These are phyloP conservation scores for Phytophthora brassicae DNA, from an alignment of 352 stramenopile genomes.

Conservation along the genomic window DNA sequence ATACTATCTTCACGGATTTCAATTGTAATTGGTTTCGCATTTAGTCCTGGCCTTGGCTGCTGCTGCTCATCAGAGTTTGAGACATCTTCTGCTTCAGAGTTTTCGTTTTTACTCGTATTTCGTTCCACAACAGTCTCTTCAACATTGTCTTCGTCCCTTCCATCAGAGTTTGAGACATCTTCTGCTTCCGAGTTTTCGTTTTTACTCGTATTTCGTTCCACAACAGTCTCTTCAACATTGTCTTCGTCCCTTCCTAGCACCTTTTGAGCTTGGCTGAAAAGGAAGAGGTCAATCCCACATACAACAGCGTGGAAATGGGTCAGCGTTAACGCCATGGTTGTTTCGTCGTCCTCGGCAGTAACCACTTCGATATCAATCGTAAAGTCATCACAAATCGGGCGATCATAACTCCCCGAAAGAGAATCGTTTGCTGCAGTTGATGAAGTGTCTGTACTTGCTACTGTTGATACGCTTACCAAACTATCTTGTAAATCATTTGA, in stretches of 20 bases:
- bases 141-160: conserved; percentile 18
- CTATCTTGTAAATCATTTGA: neutral
- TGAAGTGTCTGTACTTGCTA: neutral
- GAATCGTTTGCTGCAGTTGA: neutral
- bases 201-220: conserved; percentile 4
- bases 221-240: neutral
- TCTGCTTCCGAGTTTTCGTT: neutral
- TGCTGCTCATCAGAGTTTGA: conserved; percentile 2
- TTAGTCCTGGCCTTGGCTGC: conserved; percentile 2
- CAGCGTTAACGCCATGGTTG: conserved; percentile 57
- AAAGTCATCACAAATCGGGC: conserved; percentile 75
- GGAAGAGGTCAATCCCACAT: conserved; percentile 57
- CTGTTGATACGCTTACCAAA: neutral
- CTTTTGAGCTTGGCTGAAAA: conserved; percentile 29
- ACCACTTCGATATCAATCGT: conserved; percentile 67
- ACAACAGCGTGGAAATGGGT: conserved; percentile 74
- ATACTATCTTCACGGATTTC: conserved; percentile 24
- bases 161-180: conserved; percentile 1
- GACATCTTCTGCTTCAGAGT: conserved; percentile 1
- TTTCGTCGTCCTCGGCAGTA: conserved; percentile 46
- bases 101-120: neutral
- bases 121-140: conserved; percentile 5
- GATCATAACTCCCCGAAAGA: conserved; percentile 40
- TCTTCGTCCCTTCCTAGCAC: conserved; percentile 26
- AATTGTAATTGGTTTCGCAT: conserved; percentile 3